Conservation (phyloP, 306 rosid species). For the Abrus precatorius region DNA sequence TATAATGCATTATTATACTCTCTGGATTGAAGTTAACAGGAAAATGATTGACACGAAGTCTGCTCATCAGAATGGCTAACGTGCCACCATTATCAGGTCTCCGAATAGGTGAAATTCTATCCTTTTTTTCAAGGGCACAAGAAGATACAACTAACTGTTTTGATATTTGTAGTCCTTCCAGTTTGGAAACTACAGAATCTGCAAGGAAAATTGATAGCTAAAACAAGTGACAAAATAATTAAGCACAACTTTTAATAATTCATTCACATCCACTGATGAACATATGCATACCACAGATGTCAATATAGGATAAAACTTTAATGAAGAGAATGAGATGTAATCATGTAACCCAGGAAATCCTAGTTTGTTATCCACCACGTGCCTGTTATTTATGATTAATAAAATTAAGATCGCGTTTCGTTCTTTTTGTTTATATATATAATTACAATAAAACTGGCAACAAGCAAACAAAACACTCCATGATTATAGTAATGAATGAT, state of each 20-base stretch:
- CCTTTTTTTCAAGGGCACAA: slow-evolving; percentile 13
- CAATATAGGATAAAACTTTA: background rate
- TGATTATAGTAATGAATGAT: background rate
- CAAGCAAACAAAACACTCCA: no score
- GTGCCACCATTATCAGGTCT: slow-evolving; percentile 79
- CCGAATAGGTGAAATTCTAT: slow-evolving; percentile 50
- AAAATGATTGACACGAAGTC: slow-evolving; percentile 67
- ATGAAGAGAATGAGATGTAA: background rate
- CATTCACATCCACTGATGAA: background rate
- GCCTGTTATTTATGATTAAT: background rate
- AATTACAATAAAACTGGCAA: background rate
- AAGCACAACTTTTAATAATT: slow-evolving; percentile 5
- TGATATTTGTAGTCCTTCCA: slow-evolving; percentile 46
- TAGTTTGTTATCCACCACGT: slow-evolving; percentile 2
- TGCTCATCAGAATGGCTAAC: slow-evolving; percentile 40
- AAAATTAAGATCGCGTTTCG: background rate
- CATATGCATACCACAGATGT: background rate
- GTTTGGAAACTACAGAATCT: slow-evolving; percentile 45
- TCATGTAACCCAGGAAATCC: background rate
- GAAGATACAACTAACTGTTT: slow-evolving; percentile 8
- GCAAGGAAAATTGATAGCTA: slow-evolving; percentile 6
- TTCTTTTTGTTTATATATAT: background rate
- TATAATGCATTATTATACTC: slow-evolving; percentile 65
- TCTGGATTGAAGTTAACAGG: slow-evolving; percentile 58
- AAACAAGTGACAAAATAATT: slow-evolving; percentile 20